Evolutionary conservation across 2,329 filamentous ascomycete genomes (phyloP).

Genomic region (Nothophaeocryptopus gaeumannii): DNA sequence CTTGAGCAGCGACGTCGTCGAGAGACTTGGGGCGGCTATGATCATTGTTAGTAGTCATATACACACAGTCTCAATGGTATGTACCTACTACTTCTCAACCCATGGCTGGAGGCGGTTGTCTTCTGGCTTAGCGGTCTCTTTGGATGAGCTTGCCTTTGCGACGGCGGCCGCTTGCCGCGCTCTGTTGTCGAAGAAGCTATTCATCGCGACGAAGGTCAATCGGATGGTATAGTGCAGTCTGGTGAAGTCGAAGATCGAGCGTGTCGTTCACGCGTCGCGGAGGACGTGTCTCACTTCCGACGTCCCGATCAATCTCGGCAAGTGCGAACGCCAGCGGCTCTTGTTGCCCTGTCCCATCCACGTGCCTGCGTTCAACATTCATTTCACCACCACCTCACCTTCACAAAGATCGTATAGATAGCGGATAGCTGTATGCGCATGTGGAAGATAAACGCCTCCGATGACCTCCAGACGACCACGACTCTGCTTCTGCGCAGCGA

Average conservation of each 20-base stretch:
- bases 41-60: constrained; percentile 9
- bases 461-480: too few relatives aligned
- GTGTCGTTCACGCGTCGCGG: constrained; percentile 5
- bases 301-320: not conserved
- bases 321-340: not conserved
- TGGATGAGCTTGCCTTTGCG: constrained; percentile 68
- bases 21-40: constrained; percentile 85
- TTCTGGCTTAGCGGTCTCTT: constrained; percentile 60
- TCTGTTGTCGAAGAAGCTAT: constrained; percentile 94
- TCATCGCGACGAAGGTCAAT: constrained; percentile 53
- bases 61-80: constrained; percentile 4
- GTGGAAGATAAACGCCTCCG: too few relatives aligned
- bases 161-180: constrained; percentile 72
- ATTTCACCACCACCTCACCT: too few relatives aligned
- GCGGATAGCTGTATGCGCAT: too few relatives aligned
- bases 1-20: constrained; percentile 92
- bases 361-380: too few relatives aligned
- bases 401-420: too few relatives aligned
- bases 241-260: too few relatives aligned
- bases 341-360: too few relatives aligned
- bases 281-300: constrained; percentile 13
- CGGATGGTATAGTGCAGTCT: not conserved
- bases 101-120: constrained; percentile 78
- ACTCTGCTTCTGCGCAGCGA: not conserved
- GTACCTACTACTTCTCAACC: constrained; percentile 57